Evolutionary conservation across 345 rosid genomes (phyloP), one percentile per base, ranked within the genome.

Genomic region (Pistacia integerrima): DNA sequence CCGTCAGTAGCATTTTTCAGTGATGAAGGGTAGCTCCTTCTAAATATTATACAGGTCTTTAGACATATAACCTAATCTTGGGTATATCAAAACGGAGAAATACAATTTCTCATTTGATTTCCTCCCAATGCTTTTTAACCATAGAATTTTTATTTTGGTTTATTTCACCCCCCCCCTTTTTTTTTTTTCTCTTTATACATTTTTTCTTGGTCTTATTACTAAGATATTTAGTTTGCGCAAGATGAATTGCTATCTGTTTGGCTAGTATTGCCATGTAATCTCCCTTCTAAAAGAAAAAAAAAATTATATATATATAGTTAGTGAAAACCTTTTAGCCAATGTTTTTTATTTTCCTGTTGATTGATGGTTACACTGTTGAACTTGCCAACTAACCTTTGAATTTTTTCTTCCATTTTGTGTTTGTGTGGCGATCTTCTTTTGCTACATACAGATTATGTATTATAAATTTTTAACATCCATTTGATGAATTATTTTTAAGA

Each of bases 1-100:
- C 97, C 48, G 92, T 92, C 64, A 92, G 92, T 80, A 86, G 91
- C 68, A 88, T 88, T 77, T 88, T 88, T 65, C 89, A 84, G 76
- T 88, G 85, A 86, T 64, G n/a, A 48, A 22, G 1, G 54, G 54
- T 57, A 30, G 61, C 79, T 65, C 33, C 64, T 69, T 54, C 59
- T 18, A 41, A 33, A 41, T 41, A 41, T 8, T 41, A 41, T 41
- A 41, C 9, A 41, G 46, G 46, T 5, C 46, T 41, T 41, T 41
- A 8, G 46, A 41, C 46, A 41, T 5, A 6, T 41, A 13, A 46
- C 56, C 55, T 3, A 28, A 63, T 76, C 17, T 36, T 20, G 11
- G 17, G 22, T 17, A 11, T 2, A 11, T 2, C 17, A n/a, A 8
- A 51, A 52, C 46, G 49, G 38, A 17, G 48, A 16, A 52, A 69